phyloP scores from a whole-genome alignment of 73 alveolate genomes.

The Paramecium tetraurelia region DNA sequence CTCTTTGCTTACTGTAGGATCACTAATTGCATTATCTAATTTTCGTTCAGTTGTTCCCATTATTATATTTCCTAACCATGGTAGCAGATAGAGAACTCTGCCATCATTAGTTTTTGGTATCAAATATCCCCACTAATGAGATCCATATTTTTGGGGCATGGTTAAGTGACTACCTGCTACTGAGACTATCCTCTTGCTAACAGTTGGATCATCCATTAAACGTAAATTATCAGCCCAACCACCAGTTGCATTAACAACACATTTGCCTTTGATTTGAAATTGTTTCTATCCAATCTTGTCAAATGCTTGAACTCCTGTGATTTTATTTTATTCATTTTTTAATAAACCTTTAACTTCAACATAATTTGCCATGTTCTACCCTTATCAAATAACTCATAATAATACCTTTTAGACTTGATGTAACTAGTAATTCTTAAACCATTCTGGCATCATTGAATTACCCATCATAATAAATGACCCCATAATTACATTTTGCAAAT shows the following conservation, averaged over 20 bases:
- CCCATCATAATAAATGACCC: slow-evolving; percentile 76
- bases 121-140: slow-evolving; percentile 67
- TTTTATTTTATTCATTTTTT: slow-evolving; percentile 66
- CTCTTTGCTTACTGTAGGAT: slow-evolving; percentile 47
- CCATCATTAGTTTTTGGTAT: slow-evolving; percentile 88
- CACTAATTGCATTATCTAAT: slow-evolving; percentile 35
- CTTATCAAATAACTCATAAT: slow-evolving; percentile 58
- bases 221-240: slow-evolving; percentile 81
- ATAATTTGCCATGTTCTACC: slow-evolving; percentile 76
- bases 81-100: slow-evolving; percentile 76
- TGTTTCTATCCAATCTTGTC: slow-evolving; percentile 71
- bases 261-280: slow-evolving; percentile 73
- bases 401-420: slow-evolving; percentile 67
- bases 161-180: slow-evolving; percentile 88
- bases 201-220: slow-evolving; percentile 71
- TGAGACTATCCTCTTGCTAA: slow-evolving; percentile 61
- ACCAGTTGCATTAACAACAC: slow-evolving; percentile 88
- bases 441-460: slow-evolving; percentile 80
- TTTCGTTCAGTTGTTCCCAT: slow-evolving; percentile 89
- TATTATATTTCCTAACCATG: slow-evolving; percentile 76
- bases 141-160: slow-evolving; percentile 61
- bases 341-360: slow-evolving; percentile 59
- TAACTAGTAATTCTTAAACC: slow-evolving; percentile 66
- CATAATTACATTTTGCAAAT: slow-evolving; percentile 61
- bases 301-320: slow-evolving; percentile 68